Conservation (phyloP, 2,329 filamentous ascomycete genomes). For the Penicillium decumbens region DNA sequence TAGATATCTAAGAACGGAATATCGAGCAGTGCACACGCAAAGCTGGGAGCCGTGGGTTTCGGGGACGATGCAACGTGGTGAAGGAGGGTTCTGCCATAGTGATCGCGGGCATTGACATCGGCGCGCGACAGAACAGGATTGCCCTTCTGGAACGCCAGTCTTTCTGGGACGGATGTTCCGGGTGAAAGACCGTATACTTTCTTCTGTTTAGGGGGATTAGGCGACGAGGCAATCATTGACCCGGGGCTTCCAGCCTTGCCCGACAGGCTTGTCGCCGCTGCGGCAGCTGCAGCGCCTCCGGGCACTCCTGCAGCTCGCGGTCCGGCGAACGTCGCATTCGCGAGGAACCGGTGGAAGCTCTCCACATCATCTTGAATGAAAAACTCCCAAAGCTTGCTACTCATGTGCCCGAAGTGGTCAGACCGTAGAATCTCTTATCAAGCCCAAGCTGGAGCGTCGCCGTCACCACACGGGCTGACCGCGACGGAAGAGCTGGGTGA, state of each 20-base stretch:
- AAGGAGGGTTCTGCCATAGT: slow-evolving; percentile 74
- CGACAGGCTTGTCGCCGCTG: slow-evolving; percentile 14
- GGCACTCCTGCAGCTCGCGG: slow-evolving; percentile 26
- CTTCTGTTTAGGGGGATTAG: slow-evolving; percentile 46
- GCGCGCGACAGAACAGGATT: slow-evolving; percentile 48
- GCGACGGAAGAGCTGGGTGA: slow-evolving; percentile 70
- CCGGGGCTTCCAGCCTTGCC: slow-evolving; percentile 30
- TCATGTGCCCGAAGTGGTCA: slow-evolving; percentile 64
- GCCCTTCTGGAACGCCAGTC: slow-evolving; percentile 17
- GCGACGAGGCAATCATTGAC: slow-evolving; percentile 28
- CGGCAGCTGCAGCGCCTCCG: slow-evolving; percentile 17
- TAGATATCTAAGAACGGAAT: slow-evolving; percentile 83
- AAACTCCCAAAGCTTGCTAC: slow-evolving; percentile 91
- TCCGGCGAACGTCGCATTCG: slow-evolving; percentile 52
- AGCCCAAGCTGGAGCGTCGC: slow-evolving; percentile 72
- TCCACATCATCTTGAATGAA: slow-evolving; percentile 98
- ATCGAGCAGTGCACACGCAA: slow-evolving; percentile 73
- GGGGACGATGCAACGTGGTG: slow-evolving; percentile 77
- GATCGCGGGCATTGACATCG: slow-evolving; percentile 81
- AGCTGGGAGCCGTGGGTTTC: slow-evolving; percentile 63
- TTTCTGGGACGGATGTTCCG: slow-evolving; percentile 45
- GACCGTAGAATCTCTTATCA: slow-evolving; percentile 42
- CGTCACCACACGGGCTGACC: slow-evolving; percentile 81
- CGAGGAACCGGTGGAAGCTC: slow-evolving; percentile 82
- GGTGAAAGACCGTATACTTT: slow-evolving; percentile 45